Percentiles rank a stretch among this genome's conserved stretches.
Evolutionary conservation across 257 asterid genomes (phyloP).

Genomic region (Anisodus tanguticus): DNA sequence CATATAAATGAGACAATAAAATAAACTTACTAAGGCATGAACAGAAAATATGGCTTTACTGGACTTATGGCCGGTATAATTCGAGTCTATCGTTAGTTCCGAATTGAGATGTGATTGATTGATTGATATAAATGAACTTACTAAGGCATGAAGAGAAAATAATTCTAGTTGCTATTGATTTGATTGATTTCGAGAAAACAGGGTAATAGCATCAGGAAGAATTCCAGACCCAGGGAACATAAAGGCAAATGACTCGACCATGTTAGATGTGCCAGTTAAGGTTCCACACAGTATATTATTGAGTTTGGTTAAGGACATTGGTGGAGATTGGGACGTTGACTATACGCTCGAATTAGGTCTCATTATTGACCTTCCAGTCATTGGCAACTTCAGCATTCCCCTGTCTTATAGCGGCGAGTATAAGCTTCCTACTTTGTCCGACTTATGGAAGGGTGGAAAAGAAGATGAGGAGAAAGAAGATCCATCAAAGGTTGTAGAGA

Average conservation of each 20-base stretch:
- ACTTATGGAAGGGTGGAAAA: conserved; percentile 40
- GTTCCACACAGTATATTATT: conserved; percentile 66
- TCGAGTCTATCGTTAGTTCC: no score
- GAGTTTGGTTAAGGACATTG: conserved; percentile 71
- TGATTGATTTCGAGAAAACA: background rate
- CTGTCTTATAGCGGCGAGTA: conserved; percentile 64
- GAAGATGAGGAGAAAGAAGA: conserved; percentile 32
- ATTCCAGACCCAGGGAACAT: conserved; percentile 86
- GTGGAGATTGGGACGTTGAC: conserved; percentile 80
- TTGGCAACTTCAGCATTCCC: conserved; percentile 72
- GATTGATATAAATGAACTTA: no score
- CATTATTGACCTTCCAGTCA: conserved; percentile 67
- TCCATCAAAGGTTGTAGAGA: conserved; percentile 2
- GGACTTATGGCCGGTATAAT: no score
- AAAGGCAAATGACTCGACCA: conserved; percentile 62
- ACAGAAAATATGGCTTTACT: no score
- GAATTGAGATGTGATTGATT: no score
- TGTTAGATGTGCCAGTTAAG: conserved; percentile 55
- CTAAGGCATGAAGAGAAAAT: no score
- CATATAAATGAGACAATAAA: no score
- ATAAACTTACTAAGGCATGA: no score
- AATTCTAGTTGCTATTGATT: background rate
- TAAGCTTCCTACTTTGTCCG: conserved; percentile 72
- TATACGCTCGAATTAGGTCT: conserved; percentile 57
- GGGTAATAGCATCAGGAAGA: conserved; percentile 67